Evolutionary conservation across 768 basidiomycete species (phyloP), one percentile per base, ranked within the genome.

Genomic region (Amanita fuliginea): DNA sequence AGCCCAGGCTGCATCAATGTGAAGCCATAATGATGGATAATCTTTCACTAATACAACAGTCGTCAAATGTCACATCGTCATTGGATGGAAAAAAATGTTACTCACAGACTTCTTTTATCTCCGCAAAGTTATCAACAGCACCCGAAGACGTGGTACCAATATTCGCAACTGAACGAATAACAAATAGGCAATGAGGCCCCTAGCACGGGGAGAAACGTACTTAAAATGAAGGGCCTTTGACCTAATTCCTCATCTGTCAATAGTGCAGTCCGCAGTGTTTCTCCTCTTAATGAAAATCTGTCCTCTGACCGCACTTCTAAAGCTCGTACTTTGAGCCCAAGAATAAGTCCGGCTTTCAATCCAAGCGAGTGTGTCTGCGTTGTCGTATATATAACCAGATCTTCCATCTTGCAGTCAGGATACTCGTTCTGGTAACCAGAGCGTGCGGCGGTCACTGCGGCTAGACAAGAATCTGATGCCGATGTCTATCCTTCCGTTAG

Each of bases 71-170:
- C 36, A 6, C 9, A 32, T 6, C 36, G 16, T 10, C 4, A 28
- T 8, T 34, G 16, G 16, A 24, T 34, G 16, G 19, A 24, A 28
- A 21, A n/a, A 24, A 16, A 1, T 26, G 22, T 11, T 10, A 49
- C 56, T 67, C 74, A 90, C 90, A 67, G 30, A 88, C 75, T 57
- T 74, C 60, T 0, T 77, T 80, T 19, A 96, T 78, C 61, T 96
- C 92, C 5, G 67, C 68, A 13, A 96, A 65, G 44, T 74, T 71
- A 59, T 98, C 94, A 14, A 92, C 73, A 0, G 93, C 89, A 0
- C 93, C 93, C 2, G 91, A 87, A 0, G 83, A 89, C 0, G 94
- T 97, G 1, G 91, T 88, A 0, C 94, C 94, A n/a, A 96, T 73
- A 0, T 93, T 94, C 0, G 81, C 88, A 57, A 94, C 91, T 94